Evolutionary conservation across 2,329 filamentous ascomycete genomes (phyloP).

Genomic region (Diaporthe australafricana): DNA sequence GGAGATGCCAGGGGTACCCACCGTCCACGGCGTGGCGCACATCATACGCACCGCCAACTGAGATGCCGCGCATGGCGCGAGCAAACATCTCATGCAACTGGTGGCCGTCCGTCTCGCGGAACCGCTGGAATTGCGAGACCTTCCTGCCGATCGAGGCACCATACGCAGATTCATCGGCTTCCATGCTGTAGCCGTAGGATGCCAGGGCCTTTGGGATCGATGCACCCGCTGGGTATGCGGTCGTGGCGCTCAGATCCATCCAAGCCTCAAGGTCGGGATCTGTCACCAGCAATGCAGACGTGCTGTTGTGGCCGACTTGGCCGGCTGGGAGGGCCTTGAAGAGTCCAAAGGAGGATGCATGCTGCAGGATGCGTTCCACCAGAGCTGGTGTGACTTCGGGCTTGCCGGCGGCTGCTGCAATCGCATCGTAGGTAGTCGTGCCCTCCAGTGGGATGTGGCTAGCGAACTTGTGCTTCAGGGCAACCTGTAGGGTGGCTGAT

Average conservation of each 20-base stretch:
- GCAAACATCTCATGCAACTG: constrained; percentile 6
- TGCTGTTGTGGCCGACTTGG: neutral
- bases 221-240: neutral
- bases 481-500: neutral
- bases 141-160: constrained; percentile 1
- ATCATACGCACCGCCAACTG: constrained; percentile 10
- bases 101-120: neutral
- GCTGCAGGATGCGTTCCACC: neutral
- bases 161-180: neutral
- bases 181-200: constrained; percentile 3
- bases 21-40: constrained; percentile 8
- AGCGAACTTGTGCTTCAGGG: neutral
- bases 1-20: neutral
- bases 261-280: constrained; percentile 1
- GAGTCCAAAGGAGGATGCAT: neutral
- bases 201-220: neutral
- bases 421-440: neutral
- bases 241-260: neutral
- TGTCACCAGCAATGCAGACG: constrained; percentile 3
- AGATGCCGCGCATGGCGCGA: constrained; percentile 4
- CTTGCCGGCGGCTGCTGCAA: neutral
- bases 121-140: constrained; percentile 3
- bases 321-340: neutral
- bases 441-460: neutral
- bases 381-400: neutral